Conservation (phyloP, 345 rosid species). For the Cochlearia excelsa region DNA sequence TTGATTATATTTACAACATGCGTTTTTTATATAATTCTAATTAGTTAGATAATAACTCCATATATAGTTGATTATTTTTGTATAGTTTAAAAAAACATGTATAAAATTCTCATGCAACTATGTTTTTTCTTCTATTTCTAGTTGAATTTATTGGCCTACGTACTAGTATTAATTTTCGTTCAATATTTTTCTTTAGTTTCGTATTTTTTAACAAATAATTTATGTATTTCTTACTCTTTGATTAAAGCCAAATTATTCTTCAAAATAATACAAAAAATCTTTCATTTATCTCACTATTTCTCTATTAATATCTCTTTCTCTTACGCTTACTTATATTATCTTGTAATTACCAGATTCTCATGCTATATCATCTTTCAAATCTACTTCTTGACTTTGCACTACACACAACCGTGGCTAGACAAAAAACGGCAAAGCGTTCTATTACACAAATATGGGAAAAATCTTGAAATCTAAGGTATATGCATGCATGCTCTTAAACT, state of each 20-base stretch:
- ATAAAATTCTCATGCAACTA: constrained; percentile 50
- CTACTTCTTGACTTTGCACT: constrained; percentile 29
- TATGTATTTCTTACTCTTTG: constrained; percentile 29
- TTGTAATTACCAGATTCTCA: constrained; percentile 35
- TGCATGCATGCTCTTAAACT: neutral
- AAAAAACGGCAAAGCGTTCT: constrained; percentile 33
- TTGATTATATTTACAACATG: constrained; percentile 18
- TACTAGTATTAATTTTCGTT: constrained; percentile 21
- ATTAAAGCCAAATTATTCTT: constrained; percentile 34
- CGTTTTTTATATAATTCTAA: neutral
- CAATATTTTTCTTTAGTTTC: constrained; percentile 19
- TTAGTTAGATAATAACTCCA: constrained; percentile 8
- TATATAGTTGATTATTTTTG: constrained; percentile 2
- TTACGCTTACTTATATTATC: constrained; percentile 19
- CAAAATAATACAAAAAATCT: neutral
- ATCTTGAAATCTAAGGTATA: constrained; percentile 57
- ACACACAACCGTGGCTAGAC: constrained; percentile 29
- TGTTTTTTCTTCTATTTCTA: constrained; percentile 34
- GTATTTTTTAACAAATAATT: constrained; percentile 22
- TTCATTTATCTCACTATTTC: constrained; percentile 1
- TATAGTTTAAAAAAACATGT: constrained; percentile 18
- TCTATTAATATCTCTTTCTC: neutral
- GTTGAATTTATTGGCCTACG: constrained; percentile 30
- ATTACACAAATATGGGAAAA: constrained; percentile 42
- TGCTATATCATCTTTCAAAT: constrained; percentile 28